Percentiles rank a stretch among this genome's conserved stretches.
Evolutionary conservation across 805 yeast species (phyloP).

Genomic region (Candida verbasci): DNA sequence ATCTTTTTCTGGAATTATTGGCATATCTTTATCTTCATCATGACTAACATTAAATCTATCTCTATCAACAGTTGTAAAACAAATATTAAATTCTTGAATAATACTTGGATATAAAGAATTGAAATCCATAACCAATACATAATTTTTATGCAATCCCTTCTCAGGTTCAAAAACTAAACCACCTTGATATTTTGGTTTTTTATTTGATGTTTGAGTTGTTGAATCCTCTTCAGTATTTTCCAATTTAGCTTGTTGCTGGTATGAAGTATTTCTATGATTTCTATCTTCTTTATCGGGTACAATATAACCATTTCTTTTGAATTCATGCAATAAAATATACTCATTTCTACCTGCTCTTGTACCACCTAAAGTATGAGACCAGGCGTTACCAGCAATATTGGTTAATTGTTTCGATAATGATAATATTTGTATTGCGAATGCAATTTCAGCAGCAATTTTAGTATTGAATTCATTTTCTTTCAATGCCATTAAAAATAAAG

Average conservation of each 20-base stretch:
- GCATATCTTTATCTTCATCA: slow-evolving; percentile 58
- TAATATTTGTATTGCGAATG: slow-evolving; percentile 77
- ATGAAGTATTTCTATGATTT: slow-evolving; percentile 31
- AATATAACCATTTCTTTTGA: slow-evolving; percentile 69
- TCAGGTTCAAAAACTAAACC: slow-evolving; percentile 97
- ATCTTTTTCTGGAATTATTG: slow-evolving; percentile 59
- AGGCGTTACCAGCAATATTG: slow-evolving; percentile 91
- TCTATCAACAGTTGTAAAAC: slow-evolving; percentile 92
- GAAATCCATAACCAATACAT: slow-evolving; percentile 94
- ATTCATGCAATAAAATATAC: slow-evolving; percentile 87
- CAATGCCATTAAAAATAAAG: slow-evolving; percentile 62
- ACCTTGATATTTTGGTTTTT: slow-evolving; percentile 79
- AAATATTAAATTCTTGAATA: slow-evolving; percentile 93
- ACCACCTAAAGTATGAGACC: slow-evolving; percentile 93
- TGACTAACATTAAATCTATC: slow-evolving; percentile 37
- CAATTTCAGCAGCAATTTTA: slow-evolving; percentile 67
- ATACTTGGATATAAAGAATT: slow-evolving; percentile 95
- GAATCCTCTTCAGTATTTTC: slow-evolving; percentile 42
- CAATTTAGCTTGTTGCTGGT: slow-evolving; percentile 29
- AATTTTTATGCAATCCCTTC: slow-evolving; percentile 86
- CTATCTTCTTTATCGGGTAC: slow-evolving; percentile 79
- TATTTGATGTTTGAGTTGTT: slow-evolving; percentile 46
- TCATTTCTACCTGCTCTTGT: slow-evolving; percentile 96
- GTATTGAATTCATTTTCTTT: slow-evolving; percentile 66
- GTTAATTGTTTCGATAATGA: slow-evolving; percentile 90